Evolutionary conservation across 345 rosid species (phyloP).

Genomic region (Raphanus raphanistrum): DNA sequence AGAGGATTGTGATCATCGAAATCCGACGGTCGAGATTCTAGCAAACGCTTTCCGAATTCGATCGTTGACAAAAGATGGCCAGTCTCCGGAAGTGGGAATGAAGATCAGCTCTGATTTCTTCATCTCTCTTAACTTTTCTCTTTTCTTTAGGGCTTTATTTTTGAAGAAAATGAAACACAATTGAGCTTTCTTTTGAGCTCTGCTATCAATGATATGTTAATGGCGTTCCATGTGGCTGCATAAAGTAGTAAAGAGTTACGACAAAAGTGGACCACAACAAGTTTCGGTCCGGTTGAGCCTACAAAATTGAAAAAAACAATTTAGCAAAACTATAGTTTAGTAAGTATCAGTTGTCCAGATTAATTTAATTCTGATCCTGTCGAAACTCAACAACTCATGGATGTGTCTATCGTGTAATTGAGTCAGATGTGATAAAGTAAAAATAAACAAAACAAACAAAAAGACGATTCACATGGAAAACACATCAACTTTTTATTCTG

Average conservation of each 20-base stretch:
- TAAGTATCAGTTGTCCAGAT: background rate
- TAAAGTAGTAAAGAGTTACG: background rate
- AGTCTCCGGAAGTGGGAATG: constrained; percentile 29
- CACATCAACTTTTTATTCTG: background rate
- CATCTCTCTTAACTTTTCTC: too few relatives aligned
- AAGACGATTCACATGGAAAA: background rate
- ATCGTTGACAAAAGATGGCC: constrained; percentile 54
- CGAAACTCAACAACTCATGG: too few relatives aligned
- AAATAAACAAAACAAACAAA: background rate
- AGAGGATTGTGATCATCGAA: constrained; percentile 33
- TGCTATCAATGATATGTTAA: background rate
- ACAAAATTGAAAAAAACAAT: background rate
- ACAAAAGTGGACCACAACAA: background rate
- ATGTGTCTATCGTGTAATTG: background rate
- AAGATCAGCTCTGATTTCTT: too few relatives aligned
- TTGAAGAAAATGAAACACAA: background rate
- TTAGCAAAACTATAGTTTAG: background rate
- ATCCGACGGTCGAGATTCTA: constrained; percentile 34
- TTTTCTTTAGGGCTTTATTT: background rate
- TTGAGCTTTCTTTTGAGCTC: background rate
- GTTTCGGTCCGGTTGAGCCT: background rate
- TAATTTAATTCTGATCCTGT: too few relatives aligned
- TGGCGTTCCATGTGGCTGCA: background rate
- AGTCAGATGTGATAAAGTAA: background rate
- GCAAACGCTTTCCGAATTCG: constrained; percentile 50